Conservation (phyloP, 371 early-diverging fungal species). For the Rhizopus microsporus region DNA sequence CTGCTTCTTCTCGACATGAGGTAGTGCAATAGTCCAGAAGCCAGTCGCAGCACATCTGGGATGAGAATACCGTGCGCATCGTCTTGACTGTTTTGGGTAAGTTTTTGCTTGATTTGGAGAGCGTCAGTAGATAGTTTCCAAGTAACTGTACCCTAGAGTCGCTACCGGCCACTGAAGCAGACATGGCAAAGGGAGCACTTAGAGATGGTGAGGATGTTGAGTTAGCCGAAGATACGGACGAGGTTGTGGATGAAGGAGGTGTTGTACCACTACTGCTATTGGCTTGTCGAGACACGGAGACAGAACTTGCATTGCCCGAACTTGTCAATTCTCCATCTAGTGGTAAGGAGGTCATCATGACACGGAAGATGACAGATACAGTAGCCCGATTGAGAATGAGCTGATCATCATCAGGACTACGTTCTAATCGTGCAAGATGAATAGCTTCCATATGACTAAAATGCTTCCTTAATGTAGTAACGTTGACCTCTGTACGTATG, state of each 20-base stretch:
- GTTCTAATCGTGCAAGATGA: slow-evolving; percentile 43
- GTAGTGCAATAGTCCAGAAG: slow-evolving; percentile 61
- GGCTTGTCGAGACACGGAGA: slow-evolving; percentile 15
- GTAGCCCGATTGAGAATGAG: slow-evolving; percentile 33
- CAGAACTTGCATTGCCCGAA: slow-evolving; percentile 23
- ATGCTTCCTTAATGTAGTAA: slow-evolving; percentile 30
- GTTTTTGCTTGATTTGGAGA: slow-evolving; percentile 27
- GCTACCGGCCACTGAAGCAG: slow-evolving; percentile 17
- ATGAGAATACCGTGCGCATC: slow-evolving; percentile 45
- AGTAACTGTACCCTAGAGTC: slow-evolving; percentile 43
- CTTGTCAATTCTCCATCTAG: slow-evolving; percentile 36
- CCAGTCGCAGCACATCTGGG: slow-evolving; percentile 60
- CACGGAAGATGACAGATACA: slow-evolving; percentile 34
- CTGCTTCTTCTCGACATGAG: slow-evolving; percentile 65
- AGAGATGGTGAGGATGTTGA: slow-evolving; percentile 27
- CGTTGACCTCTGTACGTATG: slow-evolving; percentile 43
- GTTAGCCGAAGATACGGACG: slow-evolving; percentile 23
- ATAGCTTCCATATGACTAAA: slow-evolving; percentile 45
- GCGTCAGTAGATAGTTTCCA: slow-evolving; percentile 41
- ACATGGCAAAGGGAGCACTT: slow-evolving; percentile 32
- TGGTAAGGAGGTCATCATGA: slow-evolving; percentile 47
- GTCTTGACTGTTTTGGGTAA: slow-evolving; percentile 21
- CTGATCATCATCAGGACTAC: slow-evolving; percentile 47
- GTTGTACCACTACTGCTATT: slow-evolving; percentile 7
- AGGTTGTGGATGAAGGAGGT: slow-evolving; percentile 23